phyloP scores from a whole-genome alignment of 768 basidiomycete genomes.

The Mycena rosella region DNA sequence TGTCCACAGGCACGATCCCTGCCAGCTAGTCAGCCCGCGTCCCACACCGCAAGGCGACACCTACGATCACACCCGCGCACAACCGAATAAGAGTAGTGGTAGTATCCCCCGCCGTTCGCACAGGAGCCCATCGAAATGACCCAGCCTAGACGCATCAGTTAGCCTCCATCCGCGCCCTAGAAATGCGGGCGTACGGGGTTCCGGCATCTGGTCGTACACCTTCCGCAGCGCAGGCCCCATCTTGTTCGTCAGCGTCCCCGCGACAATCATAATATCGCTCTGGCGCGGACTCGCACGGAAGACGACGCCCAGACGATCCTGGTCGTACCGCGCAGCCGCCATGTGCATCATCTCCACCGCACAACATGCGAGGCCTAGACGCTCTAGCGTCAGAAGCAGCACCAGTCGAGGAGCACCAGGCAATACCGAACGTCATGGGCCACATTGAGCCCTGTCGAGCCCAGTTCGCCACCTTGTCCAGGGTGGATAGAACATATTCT shows the following conservation, averaged over 20 bases:
- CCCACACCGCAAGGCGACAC: conserved; percentile 44
- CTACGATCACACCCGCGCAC: conserved; percentile 97
- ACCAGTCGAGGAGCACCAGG: conserved; percentile 2
- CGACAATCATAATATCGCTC: conserved; percentile 99
- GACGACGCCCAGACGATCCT: conserved; percentile 96
- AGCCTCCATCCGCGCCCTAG: conserved; percentile 13
- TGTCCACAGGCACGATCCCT: conserved; percentile 98
- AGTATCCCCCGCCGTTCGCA: conserved; percentile 97
- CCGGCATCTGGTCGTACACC: conserved; percentile 99
- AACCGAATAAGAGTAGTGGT: conserved; percentile 98
- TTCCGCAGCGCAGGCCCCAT: conserved; percentile 99
- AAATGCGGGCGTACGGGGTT: conserved; percentile 75
- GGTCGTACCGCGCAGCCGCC: conserved; percentile 99
- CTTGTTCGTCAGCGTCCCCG: conserved; percentile 98
- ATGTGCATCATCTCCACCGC: conserved; percentile 99
- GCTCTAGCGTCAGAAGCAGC: conserved; percentile 23
- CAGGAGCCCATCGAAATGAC: conserved; percentile 99
- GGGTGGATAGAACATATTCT: conserved; percentile 97
- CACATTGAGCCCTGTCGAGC: conserved; percentile 98
- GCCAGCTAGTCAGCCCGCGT: conserved; percentile 29
- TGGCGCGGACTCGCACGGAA: conserved; percentile 99
- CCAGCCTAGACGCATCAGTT: conserved; percentile 72
- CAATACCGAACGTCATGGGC: conserved; percentile 95
- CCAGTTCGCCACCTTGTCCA: conserved; percentile 99
- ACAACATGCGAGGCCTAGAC: conserved; percentile 93